Evolutionary conservation across 2,329 filamentous ascomycete species (phyloP), one percentile per base, ranked within the genome.

Genomic region (Tolypocladium amazonense): DNA sequence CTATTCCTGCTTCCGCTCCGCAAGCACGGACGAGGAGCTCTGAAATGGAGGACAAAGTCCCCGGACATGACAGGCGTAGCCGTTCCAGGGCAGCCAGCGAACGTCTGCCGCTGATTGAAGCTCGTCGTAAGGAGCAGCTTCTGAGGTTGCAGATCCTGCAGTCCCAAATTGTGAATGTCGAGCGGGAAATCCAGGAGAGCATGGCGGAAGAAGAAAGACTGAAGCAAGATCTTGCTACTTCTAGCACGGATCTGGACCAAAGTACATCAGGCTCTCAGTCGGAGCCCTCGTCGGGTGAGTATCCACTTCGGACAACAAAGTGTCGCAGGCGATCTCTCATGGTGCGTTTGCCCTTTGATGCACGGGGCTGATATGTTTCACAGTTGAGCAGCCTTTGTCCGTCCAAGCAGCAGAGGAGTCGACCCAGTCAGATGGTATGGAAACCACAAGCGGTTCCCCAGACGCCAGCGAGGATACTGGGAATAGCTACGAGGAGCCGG

Each of bases 181-280:
- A 82, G 66, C 74, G 74, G 30, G 81, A 84, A 61, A 73, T 81
- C 18, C 71, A 73, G 33, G 68, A 71, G n/a, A 73, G 73, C 33
- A 62, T 71, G 54, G 63, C 65, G 7, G 72, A 74, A 57, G 73
- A 73, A 61, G 64, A 73, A 57, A 67, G 63, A 18, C 64, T 76
- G 15, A 67, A 67, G 50, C 64, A 65, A 57, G 70, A 76, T 37
- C 60, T 65, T 23, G 60, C 60, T 35, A 58, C 52, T 37, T 62
- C 62, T 55, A 63, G 64, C 50, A 62, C 65, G 1, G 65, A 67
- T 50, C 59, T 57, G 20, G 66, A 65, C n/a, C 56, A 61, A 3
- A 59, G 45, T 11, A 35, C 27, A 20, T n/a, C 43, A 14, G 27
- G 11, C 30, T 37, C 50, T 37, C 50, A 35, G 12, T 14, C 20